Base-by-base conservation (phyloP, 352 stramenopile species). In the Plasmopara viticola region DNA sequence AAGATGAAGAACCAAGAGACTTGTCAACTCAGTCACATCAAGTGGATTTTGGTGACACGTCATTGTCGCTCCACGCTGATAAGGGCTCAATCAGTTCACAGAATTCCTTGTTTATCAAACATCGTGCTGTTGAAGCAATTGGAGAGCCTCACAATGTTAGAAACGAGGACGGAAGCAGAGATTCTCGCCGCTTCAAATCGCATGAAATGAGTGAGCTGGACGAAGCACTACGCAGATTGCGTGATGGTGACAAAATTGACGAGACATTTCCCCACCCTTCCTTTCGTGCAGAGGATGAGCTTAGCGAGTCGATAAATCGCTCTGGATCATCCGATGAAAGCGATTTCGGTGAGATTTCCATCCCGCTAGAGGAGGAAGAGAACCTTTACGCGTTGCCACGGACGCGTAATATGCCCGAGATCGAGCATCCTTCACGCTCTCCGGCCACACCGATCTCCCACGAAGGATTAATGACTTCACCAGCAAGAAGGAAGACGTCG, bases 281-380 rank as follows among this genome's bases (percentile, higher is more conserved):
- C 2, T 43, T 28, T 7, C 18, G 13, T 28, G 35, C n/a, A 6
- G 35, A 48, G 0, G 38, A 51, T 25, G 48, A 53, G 17, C 44
- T 62, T 25, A 42, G 42, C 3, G 55, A 53, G 14, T 7, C 4
- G 5, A 31, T 17, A 4, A 44, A 47, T 14, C 17, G 28, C 12
- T 46, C 28, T 20, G 31, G 35, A 39, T 48, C 41, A 5, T 18
- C 41, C 9, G 48, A 48, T 12, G 52, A 48, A 12, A 44, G 47
- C 18, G 52, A 53, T 10, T 49, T 53, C 14, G 37, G 50, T 2
- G 56, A 64, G 15, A 53, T 63, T 25, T 58, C 56, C 14, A 53
- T 63, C n/a, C 56, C 50, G 7, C 39, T 63, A 25, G 31, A 35
- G 31, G 10, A 35, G 31, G 10, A 35, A 12, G 10, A 35, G 5